phyloP scores from a whole-genome alignment of 2,329 filamentous ascomycete species.

The Fusarium fracticaudum region DNA sequence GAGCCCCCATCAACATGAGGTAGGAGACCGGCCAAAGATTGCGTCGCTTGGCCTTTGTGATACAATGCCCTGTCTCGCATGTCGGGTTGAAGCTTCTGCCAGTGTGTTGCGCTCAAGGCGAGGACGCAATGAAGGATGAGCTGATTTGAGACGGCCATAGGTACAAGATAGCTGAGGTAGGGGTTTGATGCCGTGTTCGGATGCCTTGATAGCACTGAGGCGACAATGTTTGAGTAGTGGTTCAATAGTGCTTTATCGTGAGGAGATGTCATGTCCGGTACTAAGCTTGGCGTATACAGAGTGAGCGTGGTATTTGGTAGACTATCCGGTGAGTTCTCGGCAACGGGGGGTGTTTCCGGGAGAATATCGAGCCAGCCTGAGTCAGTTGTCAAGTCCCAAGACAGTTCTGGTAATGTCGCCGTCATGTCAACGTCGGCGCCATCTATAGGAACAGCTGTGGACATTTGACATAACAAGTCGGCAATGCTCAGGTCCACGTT shows the following conservation, averaged over 20 bases:
- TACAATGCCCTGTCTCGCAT: constrained; percentile 1
- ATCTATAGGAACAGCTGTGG: neutral
- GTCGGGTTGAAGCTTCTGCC: constrained; percentile 5
- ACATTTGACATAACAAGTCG: constrained; percentile 1
- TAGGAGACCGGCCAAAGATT: neutral
- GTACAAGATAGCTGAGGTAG: neutral
- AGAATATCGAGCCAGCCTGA: constrained; percentile 3
- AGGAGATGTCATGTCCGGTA: constrained; percentile 1
- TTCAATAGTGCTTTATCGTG: neutral
- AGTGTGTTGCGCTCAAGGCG: neutral
- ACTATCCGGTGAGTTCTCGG: neutral
- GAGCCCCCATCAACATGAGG: neutral
- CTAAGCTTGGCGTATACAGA: neutral
- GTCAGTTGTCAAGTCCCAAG: neutral
- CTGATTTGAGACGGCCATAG: neutral
- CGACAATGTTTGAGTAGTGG: constrained; percentile 2
- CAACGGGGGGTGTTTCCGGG: neutral
- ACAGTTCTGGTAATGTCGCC: neutral
- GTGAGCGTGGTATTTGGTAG: neutral
- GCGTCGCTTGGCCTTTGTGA: neutral
- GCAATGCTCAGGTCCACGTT: constrained; percentile 1
- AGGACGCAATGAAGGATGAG: neutral
- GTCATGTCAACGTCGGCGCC: neutral
- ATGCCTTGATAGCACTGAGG: neutral
- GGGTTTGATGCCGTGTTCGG: neutral